Base-by-base conservation (phyloP, 1,284 basidiomycete species). In the Ceratobasidium sp. region DNA sequence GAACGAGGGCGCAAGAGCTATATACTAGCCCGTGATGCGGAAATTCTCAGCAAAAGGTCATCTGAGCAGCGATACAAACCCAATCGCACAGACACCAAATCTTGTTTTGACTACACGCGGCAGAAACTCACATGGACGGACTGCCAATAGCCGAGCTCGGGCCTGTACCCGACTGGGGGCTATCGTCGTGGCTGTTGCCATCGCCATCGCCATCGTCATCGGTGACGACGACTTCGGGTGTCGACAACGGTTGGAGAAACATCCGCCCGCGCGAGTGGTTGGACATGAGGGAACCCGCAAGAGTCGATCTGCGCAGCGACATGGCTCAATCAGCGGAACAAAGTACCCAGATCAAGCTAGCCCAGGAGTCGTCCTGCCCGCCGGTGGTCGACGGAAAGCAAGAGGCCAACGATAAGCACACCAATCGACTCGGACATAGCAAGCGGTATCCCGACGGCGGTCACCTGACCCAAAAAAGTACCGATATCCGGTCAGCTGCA, bases 121-220 rank as follows among this genome's bases (percentile, higher is more conserved):
- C 60, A 20, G 12, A 44, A n/a, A 73, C 70, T 73, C 70, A 73
- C 70, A 73, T 44, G 12, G 60, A 73, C 3, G 70, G 46, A 18
- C n/a, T 52, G 14, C 66, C 57, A 46, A 44, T 14, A 5, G 16
- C 27, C 33, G 70, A 73, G 35, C 70, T 46, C 8, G 50, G 12
- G 16, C 66, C 66, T 20, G 16, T 46, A 18, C 50, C 46, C 44
- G 64, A 66, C 64, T 66, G 64, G n/a, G 64, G 64, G 16, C 44
- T 14, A 4, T 41, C 18, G 18, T 66, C 62, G n/a, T 38, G 35
- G 23, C 55, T 57, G 20, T 46, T n/a, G n/a, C n/a, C 65, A 4
- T 44, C 55, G 27, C 30, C 46, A 23, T 48, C 48, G 35, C 46
- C 38, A 52, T 69, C 50, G 30, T 73, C 70, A 1, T 73, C 70